Base-by-base conservation (phyloP, 2,329 filamentous ascomycete species). In the Cladosporium colombiae region DNA sequence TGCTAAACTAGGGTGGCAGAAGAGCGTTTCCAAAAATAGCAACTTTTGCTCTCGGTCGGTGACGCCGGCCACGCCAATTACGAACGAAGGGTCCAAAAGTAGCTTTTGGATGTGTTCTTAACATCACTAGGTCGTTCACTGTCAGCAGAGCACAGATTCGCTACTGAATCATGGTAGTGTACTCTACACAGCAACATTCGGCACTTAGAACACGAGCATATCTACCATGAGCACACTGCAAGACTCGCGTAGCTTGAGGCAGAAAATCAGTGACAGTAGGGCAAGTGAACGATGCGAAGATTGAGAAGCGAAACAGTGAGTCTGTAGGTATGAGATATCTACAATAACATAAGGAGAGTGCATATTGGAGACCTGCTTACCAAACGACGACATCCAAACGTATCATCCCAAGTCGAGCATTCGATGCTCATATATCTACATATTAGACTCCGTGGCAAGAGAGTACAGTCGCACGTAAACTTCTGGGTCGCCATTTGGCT, bases 11-110 rank as follows among this genome's bases (percentile, higher is more conserved):
- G 16, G 52, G 27, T 33, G 29, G 52, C 27, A 52, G 23, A 52
- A 29, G 25, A 29, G 16, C 11, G 52, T 23, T n/a, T 18, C 52
- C 27, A 55, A 55, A 55, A 55, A 55, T 55, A 55, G 52, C 27
- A 55, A 33, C 52, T 33, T 55, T 55, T 33, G 52, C 52, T 55
- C 52, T 46, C n/a, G n/a, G 2, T 46, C 40, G 40, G 40, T 46
- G n/a, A 21, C 4, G 40, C 40, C 40, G 40, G 40, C 10, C 18
- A 44, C 40, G 40, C 40, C 40, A 21, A 23, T 21, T 46, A 21
- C 40, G 40, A 46, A 11, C n/a, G n/a, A 23, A 46, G 40, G 40
- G 40, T 46, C 40, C 40, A 21, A 46, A 46, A 46, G 40, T 46
- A 46, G 40, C n/a, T 46, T 46, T 46, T 23, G 40, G n/a, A 46